Conservation (phyloP, 2,329 filamentous ascomycete genomes). For the Trichoderma guizhouense region DNA sequence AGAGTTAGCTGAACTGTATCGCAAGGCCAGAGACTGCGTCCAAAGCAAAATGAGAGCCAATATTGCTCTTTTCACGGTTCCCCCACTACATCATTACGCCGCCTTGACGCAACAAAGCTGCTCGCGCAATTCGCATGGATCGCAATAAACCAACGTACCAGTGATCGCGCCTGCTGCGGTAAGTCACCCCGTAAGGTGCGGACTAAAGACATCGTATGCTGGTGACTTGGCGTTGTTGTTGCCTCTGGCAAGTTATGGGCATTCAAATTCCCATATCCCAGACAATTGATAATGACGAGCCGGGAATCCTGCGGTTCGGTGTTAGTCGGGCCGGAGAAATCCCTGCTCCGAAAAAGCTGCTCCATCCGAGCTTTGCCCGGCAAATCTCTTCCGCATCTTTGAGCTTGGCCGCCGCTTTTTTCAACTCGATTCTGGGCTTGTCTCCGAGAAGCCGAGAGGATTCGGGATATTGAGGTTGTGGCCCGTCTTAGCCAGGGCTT, state of each 20-base stretch:
- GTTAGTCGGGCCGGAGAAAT: slow-evolving; percentile 36
- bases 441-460: slow-evolving; percentile 11
- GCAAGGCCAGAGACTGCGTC: not conserved
- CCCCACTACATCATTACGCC: slow-evolving; percentile 1
- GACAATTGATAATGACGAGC: slow-evolving; percentile 29
- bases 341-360: not conserved
- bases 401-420: not conserved
- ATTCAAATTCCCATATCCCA: slow-evolving; percentile 9
- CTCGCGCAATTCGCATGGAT: not conserved
- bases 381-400: not conserved
- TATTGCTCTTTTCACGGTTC: slow-evolving; percentile 4
- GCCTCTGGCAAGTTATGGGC: slow-evolving; percentile 4
- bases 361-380: slow-evolving; percentile 15
- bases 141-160: slow-evolving; percentile 41
- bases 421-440: not conserved
- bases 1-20: not conserved
- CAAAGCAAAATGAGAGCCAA: not conserved
- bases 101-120: not conserved
- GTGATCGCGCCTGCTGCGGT: slow-evolving; percentile 55
- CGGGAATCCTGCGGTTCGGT: slow-evolving; percentile 28
- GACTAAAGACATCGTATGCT: slow-evolving; percentile 39
- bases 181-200: slow-evolving; percentile 48
- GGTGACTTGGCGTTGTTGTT: slow-evolving; percentile 24
- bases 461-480: slow-evolving; percentile 5
- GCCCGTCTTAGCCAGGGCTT: not conserved